A percentile compares a stretch with the other conserved stretches of the same genome.
phyloP scores from a whole-genome alignment of 2,329 filamentous ascomycete genomes.

The Penicillium expansum region DNA sequence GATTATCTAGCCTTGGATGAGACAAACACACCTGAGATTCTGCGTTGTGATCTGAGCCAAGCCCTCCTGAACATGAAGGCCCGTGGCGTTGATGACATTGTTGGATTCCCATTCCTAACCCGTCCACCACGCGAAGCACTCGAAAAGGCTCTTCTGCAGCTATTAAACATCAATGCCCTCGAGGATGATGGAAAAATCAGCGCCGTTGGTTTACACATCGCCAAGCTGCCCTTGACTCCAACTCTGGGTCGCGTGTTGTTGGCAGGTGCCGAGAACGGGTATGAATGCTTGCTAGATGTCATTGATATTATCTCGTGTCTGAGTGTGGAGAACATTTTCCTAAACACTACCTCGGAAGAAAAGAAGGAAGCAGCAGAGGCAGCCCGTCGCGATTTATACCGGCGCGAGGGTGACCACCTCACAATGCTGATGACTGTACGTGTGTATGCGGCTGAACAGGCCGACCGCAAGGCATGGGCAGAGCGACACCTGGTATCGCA shows the following conservation, averaged over 20 bases:
- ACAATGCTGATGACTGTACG: conserved; percentile 61
- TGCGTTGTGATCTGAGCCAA: conserved; percentile 82
- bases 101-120: conserved; percentile 82
- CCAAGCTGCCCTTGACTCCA: conserved; percentile 77
- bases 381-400: conserved; percentile 55
- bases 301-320: conserved; percentile 77
- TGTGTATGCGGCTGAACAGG: conserved; percentile 56
- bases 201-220: conserved; percentile 69
- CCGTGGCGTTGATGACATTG: conserved; percentile 75
- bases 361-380: conserved; percentile 57
- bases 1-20: conserved; percentile 69
- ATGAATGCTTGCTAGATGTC: conserved; percentile 72
- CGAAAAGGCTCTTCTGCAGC: conserved; percentile 75
- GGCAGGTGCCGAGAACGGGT: conserved; percentile 68
- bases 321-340: conserved; percentile 64
- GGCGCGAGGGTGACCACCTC: conserved; percentile 63
- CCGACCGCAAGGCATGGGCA: conserved; percentile 60
- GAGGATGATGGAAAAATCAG: conserved; percentile 72
- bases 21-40: conserved; percentile 80
- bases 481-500: conserved; percentile 59
- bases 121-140: conserved; percentile 73
- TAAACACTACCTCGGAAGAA: conserved; percentile 59
- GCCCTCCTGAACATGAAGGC: conserved; percentile 93
- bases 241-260: conserved; percentile 78
- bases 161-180: conserved; percentile 75